Evolutionary conservation across 192 early-diverging fungal genomes (phyloP), one percentile per base, ranked within the genome.

Genomic region (Coemansia sp.): DNA sequence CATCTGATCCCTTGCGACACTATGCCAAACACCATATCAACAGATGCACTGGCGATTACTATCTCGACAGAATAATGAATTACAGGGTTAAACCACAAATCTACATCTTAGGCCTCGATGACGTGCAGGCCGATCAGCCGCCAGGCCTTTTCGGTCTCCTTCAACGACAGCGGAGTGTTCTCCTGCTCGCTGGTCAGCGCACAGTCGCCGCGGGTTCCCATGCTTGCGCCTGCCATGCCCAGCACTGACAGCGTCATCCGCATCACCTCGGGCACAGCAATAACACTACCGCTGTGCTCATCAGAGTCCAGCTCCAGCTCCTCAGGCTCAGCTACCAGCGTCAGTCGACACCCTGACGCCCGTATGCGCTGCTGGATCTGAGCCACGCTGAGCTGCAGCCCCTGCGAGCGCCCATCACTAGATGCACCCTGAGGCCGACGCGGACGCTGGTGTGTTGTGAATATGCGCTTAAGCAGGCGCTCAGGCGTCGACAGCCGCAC

Each of bases 181-280:
- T 78, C 70, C 51, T 78, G 76, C 62, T 68, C 70, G 5, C 59
- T 38, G 22, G 76, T 72, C 53, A 78, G 67, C 40, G 60, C 70
- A 47, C 76, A 69, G 57, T 72, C 76, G 44, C 62, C 20, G 23
- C 58, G 8, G n/a, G 49, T 55, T 8, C 49, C 44, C 59, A 65
- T 57, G 37, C 38, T 62, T n/a, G 69, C 58, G 15, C 40, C 54
- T 6, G 70, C 70, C 22, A 53, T 69, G 44, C 76, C 76, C 5
- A 78, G 76, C 60, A 78, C 76, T 7, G 76, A 72, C 34, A 78
- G 64, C 23, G 76, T 78, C 76, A 78, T 78, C 4, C 76, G 76
- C 70, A 78, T 65, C 20, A 73, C 71, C 48, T 78, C 76, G 10
- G 76, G 76, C 57, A 72, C 76, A 2, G 76, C 62, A 25, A 69